These are phyloP conservation scores for Eimeria tenella DNA, from an alignment of 169 alveolate species.

Conservation along the genomic window DNA sequence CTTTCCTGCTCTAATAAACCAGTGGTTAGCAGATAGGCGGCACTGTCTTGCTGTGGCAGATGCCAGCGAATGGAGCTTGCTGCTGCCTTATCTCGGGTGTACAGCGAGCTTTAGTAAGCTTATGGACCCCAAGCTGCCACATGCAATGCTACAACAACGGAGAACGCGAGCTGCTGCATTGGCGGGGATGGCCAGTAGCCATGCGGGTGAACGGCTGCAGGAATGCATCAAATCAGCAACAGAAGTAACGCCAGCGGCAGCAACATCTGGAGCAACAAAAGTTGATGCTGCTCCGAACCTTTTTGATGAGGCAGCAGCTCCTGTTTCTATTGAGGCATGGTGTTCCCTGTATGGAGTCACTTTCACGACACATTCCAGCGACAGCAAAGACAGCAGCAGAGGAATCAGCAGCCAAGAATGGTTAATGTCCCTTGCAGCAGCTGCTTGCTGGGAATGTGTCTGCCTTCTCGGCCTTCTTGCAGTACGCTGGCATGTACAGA, in stretches of 20 bases:
- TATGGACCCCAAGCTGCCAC: conserved; percentile 55
- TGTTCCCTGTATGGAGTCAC: not conserved
- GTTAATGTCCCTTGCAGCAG: not conserved
- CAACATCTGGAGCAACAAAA: not conserved
- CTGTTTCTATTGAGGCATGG: conserved; percentile 27
- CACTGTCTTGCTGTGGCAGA: conserved; percentile 20
- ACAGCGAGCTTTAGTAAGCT: conserved; percentile 14
- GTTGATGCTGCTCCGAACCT: conserved; percentile 20
- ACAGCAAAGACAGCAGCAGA: conserved; percentile 22
- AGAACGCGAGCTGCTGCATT: not conserved
- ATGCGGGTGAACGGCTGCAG: not conserved
- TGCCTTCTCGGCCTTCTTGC: conserved; percentile 22
- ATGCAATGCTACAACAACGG: conserved; percentile 44
- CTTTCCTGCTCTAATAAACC: not conserved
- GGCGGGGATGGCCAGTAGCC: not conserved
- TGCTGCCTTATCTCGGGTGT: conserved; percentile 22
- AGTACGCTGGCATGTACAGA: not conserved
- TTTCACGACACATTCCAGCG: conserved; percentile 28
- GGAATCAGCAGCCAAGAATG: conserved; percentile 5
- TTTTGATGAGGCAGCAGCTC: not conserved
- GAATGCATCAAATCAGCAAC: not conserved
- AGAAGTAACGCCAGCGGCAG: conserved; percentile 19
- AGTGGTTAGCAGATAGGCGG: conserved; percentile 14
- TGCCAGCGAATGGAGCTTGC: conserved; percentile 20
- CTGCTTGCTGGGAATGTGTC: conserved; percentile 29